Percentiles rank a stretch among this genome's conserved stretches.
These are phyloP conservation scores for Teunomyces aglyptinius DNA, from an alignment of 805 yeast species.

Conservation along the genomic window DNA sequence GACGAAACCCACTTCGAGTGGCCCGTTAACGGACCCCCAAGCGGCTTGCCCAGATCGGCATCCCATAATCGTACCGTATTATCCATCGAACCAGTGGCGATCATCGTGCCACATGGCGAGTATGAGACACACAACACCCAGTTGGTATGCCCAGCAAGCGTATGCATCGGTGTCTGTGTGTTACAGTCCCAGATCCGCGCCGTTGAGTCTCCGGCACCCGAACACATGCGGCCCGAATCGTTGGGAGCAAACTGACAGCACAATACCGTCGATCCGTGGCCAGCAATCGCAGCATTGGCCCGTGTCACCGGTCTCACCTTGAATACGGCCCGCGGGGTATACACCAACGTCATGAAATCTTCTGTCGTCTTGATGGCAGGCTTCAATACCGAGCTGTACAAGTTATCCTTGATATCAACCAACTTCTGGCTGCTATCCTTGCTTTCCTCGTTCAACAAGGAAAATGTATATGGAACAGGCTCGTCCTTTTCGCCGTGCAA, in stretches of 20 bases:
- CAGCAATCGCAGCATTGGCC: slow-evolving; percentile 88
- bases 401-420: slow-evolving; percentile 72
- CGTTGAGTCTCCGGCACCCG: slow-evolving; percentile 96
- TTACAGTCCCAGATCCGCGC: slow-evolving; percentile 97
- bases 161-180: slow-evolving; percentile 85
- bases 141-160: slow-evolving; percentile 80
- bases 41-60: slow-evolving; percentile 63
- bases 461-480: slow-evolving; percentile 86
- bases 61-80: slow-evolving; percentile 88
- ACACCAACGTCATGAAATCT: slow-evolving; percentile 86
- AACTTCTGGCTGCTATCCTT: slow-evolving; percentile 35
- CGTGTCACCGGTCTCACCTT: slow-evolving; percentile 89
- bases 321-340: slow-evolving; percentile 93
- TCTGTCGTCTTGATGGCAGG: slow-evolving; percentile 89
- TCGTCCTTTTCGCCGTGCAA: slow-evolving; percentile 70
- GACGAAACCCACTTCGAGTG: slow-evolving; percentile 90
- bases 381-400: slow-evolving; percentile 77
- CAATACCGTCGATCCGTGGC: slow-evolving; percentile 91
- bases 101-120: slow-evolving; percentile 86
- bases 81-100: slow-evolving; percentile 98
- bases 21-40: slow-evolving; percentile 75
- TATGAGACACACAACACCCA: slow-evolving; percentile 93
- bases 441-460: slow-evolving; percentile 48
- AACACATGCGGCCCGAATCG: slow-evolving; percentile 78
- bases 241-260: slow-evolving; percentile 94